A percentile compares a stretch with the other conserved stretches of the same genome.
These are phyloP conservation scores for Suillus spraguei DNA, from an alignment of 768 basidiomycete genomes.

Conservation along the genomic window DNA sequence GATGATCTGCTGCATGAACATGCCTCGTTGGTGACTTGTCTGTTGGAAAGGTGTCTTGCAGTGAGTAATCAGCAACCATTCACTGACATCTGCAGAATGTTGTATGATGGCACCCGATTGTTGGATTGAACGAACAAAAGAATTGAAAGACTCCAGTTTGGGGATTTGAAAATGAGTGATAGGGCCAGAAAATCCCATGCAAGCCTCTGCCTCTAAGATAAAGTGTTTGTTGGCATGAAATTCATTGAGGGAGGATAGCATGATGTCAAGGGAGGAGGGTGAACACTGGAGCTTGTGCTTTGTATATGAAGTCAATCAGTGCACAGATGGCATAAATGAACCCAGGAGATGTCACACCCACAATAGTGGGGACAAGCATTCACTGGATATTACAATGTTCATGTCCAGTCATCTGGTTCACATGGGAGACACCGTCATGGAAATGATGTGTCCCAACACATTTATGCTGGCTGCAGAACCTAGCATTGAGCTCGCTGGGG, in stretches of 20 bases:
- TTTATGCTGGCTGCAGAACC: constrained; percentile 6
- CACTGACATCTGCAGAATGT: no score
- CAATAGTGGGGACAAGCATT: constrained; percentile 34
- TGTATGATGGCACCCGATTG: no score
- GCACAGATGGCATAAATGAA: background rate
- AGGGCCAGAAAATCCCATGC: background rate
- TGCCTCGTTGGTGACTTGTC: no score
- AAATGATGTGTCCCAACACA: constrained; percentile 39
- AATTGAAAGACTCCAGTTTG: no score
- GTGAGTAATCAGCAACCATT: no score
- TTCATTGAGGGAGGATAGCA: no score
- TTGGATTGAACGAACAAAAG: no score
- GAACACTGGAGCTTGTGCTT: no score
- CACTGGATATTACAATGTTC: constrained; percentile 41
- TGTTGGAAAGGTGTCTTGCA: no score
- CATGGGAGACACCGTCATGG: constrained; percentile 37
- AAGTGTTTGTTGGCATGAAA: constrained; percentile 5
- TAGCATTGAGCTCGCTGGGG: background rate
- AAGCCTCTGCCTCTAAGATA: constrained; percentile 9
- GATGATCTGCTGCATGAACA: no score
- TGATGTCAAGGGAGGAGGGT: no score
- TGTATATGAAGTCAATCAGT: no score
- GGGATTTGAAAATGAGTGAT: constrained; percentile 21
- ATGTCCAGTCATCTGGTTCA: constrained; percentile 44
- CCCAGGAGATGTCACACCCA: background rate